Percentiles rank a stretch among this genome's conserved stretches.
Conservation (phyloP, 2,329 filamentous ascomycete species). For the Stenocarpella maydis region DNA sequence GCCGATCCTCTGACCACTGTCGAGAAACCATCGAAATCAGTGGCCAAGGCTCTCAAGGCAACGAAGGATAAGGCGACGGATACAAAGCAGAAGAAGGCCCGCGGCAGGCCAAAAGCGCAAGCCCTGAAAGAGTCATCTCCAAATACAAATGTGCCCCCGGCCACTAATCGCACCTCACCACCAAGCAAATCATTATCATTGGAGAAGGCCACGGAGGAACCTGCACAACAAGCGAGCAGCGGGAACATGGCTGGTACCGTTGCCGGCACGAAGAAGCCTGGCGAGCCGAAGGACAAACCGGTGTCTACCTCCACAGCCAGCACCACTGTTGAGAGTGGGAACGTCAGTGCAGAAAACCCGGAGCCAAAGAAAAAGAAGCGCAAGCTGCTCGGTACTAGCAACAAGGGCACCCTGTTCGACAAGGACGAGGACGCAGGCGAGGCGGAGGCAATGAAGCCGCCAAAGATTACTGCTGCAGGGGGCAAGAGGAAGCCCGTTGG, state of each 20-base stretch:
- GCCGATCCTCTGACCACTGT: conserved; percentile 14
- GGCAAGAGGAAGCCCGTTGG: conserved; percentile 39
- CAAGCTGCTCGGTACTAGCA: conserved; percentile 70
- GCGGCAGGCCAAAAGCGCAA: conserved; percentile 55
- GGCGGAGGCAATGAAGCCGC: conserved; percentile 39
- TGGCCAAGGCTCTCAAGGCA: conserved; percentile 35
- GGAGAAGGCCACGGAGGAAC: conserved; percentile 52
- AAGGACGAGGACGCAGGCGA: conserved; percentile 68
- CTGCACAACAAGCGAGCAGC: conserved; percentile 40
- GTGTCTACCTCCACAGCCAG: conserved; percentile 22
- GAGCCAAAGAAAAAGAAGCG: conserved; percentile 73
- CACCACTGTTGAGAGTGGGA: conserved; percentile 17
- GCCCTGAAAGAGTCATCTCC: conserved; percentile 55
- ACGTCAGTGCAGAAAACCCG: conserved; percentile 37
- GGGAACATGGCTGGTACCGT: conserved; percentile 46
- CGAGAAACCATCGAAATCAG: conserved; percentile 26
- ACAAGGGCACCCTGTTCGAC: conserved; percentile 75
- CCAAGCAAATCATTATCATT: conserved; percentile 42
- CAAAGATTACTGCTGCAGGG: conserved; percentile 27
- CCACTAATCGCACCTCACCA: conserved; percentile 40
- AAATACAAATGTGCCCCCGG: conserved; percentile 54
- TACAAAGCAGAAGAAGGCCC: conserved; percentile 48
- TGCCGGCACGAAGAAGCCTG: conserved; percentile 44
- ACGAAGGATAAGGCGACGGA: conserved; percentile 37
- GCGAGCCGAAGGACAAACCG: conserved; percentile 41